Evolutionary conservation across 257 asterid species (phyloP).

Genomic region (Ilex asprella): DNA sequence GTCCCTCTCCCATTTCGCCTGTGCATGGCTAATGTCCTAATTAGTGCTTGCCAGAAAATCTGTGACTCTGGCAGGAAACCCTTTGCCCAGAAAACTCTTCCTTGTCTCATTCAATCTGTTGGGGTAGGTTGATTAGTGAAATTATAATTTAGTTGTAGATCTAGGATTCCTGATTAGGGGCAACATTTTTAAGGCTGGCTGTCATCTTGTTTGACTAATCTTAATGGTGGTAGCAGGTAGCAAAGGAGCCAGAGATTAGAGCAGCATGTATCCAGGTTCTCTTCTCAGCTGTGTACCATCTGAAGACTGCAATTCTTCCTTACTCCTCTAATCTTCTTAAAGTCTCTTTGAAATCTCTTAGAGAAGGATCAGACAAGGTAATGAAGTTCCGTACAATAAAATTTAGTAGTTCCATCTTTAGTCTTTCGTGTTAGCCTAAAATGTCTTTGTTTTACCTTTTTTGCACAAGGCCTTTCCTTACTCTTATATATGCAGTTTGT

Average conservation of each 20-base stretch:
- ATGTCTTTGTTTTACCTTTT: background rate
- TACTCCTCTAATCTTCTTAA: conserved; percentile 47
- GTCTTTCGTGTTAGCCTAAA: background rate
- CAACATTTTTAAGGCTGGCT: background rate
- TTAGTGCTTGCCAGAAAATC: conserved; percentile 81
- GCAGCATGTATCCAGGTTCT: conserved; percentile 80
- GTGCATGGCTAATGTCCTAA: conserved; percentile 89
- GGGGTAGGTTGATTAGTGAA: conserved; percentile 23
- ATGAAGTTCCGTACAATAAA: background rate
- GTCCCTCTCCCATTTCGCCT: conserved; percentile 49
- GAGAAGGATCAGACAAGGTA: conserved; percentile 68
- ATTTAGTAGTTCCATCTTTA: background rate
- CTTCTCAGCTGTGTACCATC: conserved; percentile 61
- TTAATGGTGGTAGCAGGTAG: conserved; percentile 31
- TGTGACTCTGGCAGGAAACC: conserved; percentile 46
- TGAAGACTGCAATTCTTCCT: conserved; percentile 55
- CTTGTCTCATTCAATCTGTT: conserved; percentile 36
- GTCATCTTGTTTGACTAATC: background rate
- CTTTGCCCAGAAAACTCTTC: conserved; percentile 46
- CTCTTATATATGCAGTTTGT: too few relatives aligned
- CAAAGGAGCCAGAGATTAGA: conserved; percentile 44
- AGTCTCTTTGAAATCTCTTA: conserved; percentile 52
- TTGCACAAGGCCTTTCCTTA: background rate
- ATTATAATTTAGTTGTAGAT: background rate
- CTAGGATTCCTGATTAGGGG: background rate